phyloP scores from a whole-genome alignment of 345 rosid species.

The Lumnitzera racemosa region DNA sequence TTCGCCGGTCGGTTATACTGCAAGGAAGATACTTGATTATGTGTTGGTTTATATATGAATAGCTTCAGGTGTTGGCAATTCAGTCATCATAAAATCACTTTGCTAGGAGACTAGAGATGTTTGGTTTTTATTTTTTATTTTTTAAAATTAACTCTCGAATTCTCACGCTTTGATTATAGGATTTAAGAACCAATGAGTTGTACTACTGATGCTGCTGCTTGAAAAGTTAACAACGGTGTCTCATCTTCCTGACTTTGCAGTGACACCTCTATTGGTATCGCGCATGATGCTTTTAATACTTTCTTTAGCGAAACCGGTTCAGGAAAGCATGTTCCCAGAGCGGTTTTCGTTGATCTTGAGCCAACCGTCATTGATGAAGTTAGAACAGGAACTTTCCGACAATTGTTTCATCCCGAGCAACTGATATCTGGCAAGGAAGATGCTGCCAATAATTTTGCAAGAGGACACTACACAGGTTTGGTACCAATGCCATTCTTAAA shows the following conservation, averaged over 20 bases:
- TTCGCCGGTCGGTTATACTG: no score
- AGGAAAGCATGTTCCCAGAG: conserved; percentile 32
- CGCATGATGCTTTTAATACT: conserved; percentile 31
- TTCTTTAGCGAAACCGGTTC: conserved; percentile 34
- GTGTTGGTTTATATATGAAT: no score
- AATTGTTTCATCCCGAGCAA: conserved; percentile 29
- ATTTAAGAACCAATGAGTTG: background rate
- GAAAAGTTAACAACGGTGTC: background rate
- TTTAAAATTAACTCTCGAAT: background rate
- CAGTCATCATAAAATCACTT: no score
- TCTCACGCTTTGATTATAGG: background rate
- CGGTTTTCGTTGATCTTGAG: conserved; percentile 26
- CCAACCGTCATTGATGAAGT: conserved; percentile 35
- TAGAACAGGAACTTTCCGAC: conserved; percentile 18
- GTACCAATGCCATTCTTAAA: background rate
- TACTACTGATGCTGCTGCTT: background rate
- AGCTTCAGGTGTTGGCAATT: no score
- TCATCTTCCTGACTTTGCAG: conserved; percentile 9
- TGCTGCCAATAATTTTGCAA: conserved; percentile 31
- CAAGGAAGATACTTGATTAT: no score
- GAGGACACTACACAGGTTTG: conserved; percentile 29
- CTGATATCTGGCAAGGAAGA: conserved; percentile 35
- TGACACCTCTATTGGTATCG: conserved; percentile 18
- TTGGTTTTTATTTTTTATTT: background rate
- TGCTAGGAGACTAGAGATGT: no score